Evolutionary conservation across 1,284 basidiomycete species (phyloP).

Genomic region (Puccinia horiana): DNA sequence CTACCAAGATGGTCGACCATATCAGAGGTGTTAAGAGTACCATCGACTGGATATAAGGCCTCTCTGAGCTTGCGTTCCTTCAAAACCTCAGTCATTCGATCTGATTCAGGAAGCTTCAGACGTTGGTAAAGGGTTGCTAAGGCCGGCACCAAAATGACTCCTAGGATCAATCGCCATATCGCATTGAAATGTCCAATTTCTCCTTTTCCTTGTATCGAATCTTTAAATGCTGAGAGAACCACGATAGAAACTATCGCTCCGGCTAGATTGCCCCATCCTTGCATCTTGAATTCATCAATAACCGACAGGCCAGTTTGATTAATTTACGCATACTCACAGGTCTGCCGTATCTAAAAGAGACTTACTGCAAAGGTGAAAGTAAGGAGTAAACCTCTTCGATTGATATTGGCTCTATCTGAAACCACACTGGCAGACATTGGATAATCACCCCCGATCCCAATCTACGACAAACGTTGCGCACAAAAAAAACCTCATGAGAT

Average conservation of each 20-base stretch:
- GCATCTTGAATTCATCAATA: slow-evolving; percentile 7
- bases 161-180: slow-evolving; percentile 60
- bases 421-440: slow-evolving; percentile 33
- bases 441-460: slow-evolving; percentile 37
- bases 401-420: slow-evolving; percentile 22
- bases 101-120: slow-evolving; percentile 71
- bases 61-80: slow-evolving; percentile 18
- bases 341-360: no score
- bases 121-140: slow-evolving; percentile 72
- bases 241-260: slow-evolving; percentile 12
- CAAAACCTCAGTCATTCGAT: slow-evolving; percentile 61
- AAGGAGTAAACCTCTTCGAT: slow-evolving; percentile 12
- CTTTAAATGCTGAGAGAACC: background rate
- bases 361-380: slow-evolving; percentile 30
- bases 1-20: background rate
- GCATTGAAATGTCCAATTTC: slow-evolving; percentile 12
- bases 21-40: background rate
- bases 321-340: background rate
- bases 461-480: background rate
- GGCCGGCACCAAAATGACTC: slow-evolving; percentile 70
- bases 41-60: background rate
- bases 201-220: slow-evolving; percentile 2
- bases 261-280: slow-evolving; percentile 28
- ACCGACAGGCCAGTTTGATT: background rate
- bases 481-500: background rate